A percentile compares a stretch with the other conserved stretches of the same genome.
These are phyloP conservation scores for Phoma sp. DNA, from an alignment of 2,329 filamentous ascomycete species.

Conservation along the genomic window DNA sequence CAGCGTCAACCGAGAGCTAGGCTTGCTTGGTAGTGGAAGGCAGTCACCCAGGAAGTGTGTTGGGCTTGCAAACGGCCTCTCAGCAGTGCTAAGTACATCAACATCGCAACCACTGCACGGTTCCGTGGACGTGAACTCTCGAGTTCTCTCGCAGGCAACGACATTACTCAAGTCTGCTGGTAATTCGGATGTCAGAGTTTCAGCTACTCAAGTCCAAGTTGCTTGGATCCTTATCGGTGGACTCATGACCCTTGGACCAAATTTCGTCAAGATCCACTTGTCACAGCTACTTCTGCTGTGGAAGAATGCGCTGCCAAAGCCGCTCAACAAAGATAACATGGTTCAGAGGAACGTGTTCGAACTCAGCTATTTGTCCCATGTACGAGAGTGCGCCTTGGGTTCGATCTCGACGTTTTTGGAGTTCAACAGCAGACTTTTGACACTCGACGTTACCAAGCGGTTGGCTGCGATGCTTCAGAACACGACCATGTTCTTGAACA, in stretches of 20 bases:
- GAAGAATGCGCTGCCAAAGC: constrained; percentile 97
- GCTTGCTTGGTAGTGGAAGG: constrained; percentile 74
- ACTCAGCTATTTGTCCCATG: constrained; percentile 90
- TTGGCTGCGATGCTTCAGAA: constrained; percentile 95
- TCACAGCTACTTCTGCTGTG: constrained; percentile 91
- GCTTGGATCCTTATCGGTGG: constrained; percentile 98
- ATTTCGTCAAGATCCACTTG: constrained; percentile 98
- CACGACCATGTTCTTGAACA: constrained; percentile 87
- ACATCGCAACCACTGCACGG: constrained; percentile 88
- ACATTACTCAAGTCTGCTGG: constrained; percentile 91
- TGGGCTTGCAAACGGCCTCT: constrained; percentile 89
- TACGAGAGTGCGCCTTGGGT: constrained; percentile 90
- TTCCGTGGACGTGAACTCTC: constrained; percentile 92
- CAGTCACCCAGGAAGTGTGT: constrained; percentile 84
- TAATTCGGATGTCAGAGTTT: constrained; percentile 87
- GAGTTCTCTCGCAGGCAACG: constrained; percentile 89
- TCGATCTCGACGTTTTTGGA: constrained; percentile 92
- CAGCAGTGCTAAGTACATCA: constrained; percentile 88
- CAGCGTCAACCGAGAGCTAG: constrained; percentile 85
- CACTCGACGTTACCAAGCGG: constrained; percentile 90
- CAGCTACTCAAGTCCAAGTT: constrained; percentile 94
- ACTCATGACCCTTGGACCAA: constrained; percentile 93
- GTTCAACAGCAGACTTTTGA: constrained; percentile 90
- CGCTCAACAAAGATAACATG: constrained; percentile 90
- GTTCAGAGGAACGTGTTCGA: constrained; percentile 84